These are phyloP conservation scores for Tetracladium setigerum DNA, from an alignment of 495 filamentous ascomycete genomes.

Conservation along the genomic window DNA sequence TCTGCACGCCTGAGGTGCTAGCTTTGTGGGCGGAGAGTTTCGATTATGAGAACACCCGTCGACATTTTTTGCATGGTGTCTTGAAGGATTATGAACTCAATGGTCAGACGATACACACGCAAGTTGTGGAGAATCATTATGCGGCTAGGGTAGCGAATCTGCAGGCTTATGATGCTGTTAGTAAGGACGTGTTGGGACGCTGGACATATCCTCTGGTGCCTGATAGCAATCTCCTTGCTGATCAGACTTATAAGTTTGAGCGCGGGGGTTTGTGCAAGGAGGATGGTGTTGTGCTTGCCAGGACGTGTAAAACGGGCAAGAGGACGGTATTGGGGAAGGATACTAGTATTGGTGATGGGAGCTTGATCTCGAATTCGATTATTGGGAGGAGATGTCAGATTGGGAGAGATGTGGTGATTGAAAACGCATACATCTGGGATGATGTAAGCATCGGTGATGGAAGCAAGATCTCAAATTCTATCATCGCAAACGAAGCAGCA, in stretches of 20 bases:
- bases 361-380: conserved; percentile 59
- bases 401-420: conserved; percentile 71
- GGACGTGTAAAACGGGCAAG: conserved; percentile 54
- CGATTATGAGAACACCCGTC: conserved; percentile 83
- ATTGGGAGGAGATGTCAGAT: conserved; percentile 81
- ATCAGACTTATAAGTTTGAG: conserved; percentile 63
- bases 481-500: conserved; percentile 63
- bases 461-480: conserved; percentile 57
- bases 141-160: conserved; percentile 78
- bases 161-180: conserved; percentile 86
- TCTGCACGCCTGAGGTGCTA: conserved; percentile 92
- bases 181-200: conserved; percentile 72
- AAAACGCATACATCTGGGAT: conserved; percentile 89
- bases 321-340: conserved; percentile 62
- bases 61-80: conserved; percentile 83
- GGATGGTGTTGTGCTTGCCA: conserved; percentile 61
- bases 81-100: conserved; percentile 96
- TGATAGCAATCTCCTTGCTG: conserved; percentile 73
- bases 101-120: conserved; percentile 89
- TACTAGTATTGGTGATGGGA: conserved; percentile 67
- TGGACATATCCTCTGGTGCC: conserved; percentile 95
- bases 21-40: conserved; percentile 97
- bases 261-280: conserved; percentile 64
- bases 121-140: conserved; percentile 73
- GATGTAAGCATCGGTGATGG: conserved; percentile 67